Percentiles rank a stretch among this genome's conserved stretches.
Evolutionary conservation across 208 protist species (phyloP).

Genomic region (Crithidia bombi): DNA sequence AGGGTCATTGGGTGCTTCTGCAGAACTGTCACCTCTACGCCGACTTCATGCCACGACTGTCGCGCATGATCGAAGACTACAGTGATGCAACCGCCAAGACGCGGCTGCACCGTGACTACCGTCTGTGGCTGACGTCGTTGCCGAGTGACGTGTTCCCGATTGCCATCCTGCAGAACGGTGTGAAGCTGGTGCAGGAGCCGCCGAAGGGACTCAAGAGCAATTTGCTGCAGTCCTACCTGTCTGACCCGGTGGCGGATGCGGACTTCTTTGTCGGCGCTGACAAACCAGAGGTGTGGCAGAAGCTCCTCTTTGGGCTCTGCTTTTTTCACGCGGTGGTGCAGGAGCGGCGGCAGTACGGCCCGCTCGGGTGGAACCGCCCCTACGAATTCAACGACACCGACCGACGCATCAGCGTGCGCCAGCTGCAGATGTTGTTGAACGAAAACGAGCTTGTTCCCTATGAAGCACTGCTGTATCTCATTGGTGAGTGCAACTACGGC

Average conservation of each 20-base stretch:
- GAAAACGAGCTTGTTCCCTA: conserved; percentile 93
- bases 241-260: conserved; percentile 85
- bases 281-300: conserved; percentile 88
- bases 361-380: conserved; percentile 96
- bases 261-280: conserved; percentile 86
- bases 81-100: conserved; percentile 87
- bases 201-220: conserved; percentile 97
- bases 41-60: conserved; percentile 95
- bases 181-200: conserved; percentile 99
- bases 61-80: conserved; percentile 94
- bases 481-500: conserved; percentile 94
- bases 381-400: conserved; percentile 98
- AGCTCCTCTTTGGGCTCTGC: conserved; percentile 95
- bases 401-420: conserved; percentile 94
- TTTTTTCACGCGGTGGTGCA: conserved; percentile 98
- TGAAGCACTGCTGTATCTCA: conserved; percentile 94
- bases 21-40: conserved; percentile 96
- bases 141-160: conserved; percentile 97
- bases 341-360: conserved; percentile 96
- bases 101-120: conserved; percentile 94
- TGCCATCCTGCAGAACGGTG: conserved; percentile 97
- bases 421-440: conserved; percentile 96
- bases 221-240: conserved; percentile 94
- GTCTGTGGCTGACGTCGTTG: conserved; percentile 98
- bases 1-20: conserved; percentile 95